These are phyloP conservation scores for Citeromyces nyonsensis DNA, from an alignment of 805 yeast species.

Conservation along the genomic window DNA sequence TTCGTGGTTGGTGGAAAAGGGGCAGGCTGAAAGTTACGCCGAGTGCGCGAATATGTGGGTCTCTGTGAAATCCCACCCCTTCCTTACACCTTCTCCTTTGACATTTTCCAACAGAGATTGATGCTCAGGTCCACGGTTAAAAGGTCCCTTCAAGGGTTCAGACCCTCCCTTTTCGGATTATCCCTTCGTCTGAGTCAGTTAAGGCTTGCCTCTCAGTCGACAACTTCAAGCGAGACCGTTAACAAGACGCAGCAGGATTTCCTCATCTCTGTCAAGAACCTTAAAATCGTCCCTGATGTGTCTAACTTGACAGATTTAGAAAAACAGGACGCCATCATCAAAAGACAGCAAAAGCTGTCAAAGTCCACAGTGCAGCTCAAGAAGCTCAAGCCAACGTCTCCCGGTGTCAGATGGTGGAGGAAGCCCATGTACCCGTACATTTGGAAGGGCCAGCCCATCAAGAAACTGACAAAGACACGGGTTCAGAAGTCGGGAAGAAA, in stretches of 20 bases:
- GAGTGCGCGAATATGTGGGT: no score
- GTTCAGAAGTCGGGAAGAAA: slow-evolving; percentile 80
- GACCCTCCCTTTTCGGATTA: no score
- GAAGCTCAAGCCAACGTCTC: slow-evolving; percentile 66
- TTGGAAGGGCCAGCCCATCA: slow-evolving; percentile 72
- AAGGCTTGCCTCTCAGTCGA: no score
- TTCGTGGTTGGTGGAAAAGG: neutral
- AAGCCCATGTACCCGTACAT: slow-evolving; percentile 79
- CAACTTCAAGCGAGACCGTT: no score
- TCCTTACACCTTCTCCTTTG: no score
- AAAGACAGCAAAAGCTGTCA: slow-evolving; percentile 58
- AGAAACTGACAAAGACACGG: slow-evolving; percentile 58
- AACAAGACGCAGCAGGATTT: no score
- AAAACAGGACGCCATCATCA: slow-evolving; percentile 56
- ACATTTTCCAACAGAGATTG: no score
- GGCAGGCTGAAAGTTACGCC: slow-evolving; percentile 1
- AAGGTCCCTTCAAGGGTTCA: no score
- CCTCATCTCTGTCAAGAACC: no score
- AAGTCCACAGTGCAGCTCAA: slow-evolving; percentile 60
- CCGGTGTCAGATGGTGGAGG: slow-evolving; percentile 80
- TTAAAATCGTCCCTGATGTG: slow-evolving; percentile 24
- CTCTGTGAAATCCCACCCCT: no score
- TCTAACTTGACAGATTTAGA: slow-evolving; percentile 58
- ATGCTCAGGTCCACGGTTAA: no score
- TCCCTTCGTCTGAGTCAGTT: no score